Conservation (phyloP, 148 eudicot species). For the Heliamphora exappendiculata region DNA sequence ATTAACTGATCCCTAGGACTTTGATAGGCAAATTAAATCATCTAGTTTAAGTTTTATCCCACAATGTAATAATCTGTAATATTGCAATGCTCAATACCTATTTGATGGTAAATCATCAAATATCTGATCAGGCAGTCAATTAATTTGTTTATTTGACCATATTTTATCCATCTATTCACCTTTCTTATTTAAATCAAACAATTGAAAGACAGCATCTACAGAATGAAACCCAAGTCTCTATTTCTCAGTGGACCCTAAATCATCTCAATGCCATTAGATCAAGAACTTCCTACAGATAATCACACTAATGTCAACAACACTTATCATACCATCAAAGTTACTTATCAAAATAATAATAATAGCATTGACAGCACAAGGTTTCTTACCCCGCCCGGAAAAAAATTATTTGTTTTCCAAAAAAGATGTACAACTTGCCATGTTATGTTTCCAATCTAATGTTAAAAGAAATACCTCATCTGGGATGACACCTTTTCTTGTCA, state of each 20-base stretch:
- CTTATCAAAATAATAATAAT: too few relatives aligned
- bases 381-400: background rate
- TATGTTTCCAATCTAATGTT: background rate
- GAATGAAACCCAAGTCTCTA: background rate
- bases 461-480: slow-evolving; percentile 75
- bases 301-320: too few relatives aligned
- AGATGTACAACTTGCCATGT: background rate
- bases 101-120: background rate
- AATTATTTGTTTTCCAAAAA: background rate
- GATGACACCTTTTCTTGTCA: slow-evolving; percentile 68
- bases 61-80: background rate
- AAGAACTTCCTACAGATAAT: background rate
- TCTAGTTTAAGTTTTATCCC: background rate
- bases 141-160: background rate
- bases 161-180: background rate
- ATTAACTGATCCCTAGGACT: background rate
- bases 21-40: background rate
- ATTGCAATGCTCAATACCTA: background rate
- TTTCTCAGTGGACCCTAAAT: background rate
- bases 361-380: background rate
- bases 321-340: too few relatives aligned
- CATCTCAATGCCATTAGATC: background rate
- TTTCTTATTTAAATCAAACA: background rate
- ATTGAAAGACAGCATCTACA: background rate
- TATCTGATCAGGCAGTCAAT: background rate